A percentile compares a stretch with the other conserved stretches of the same genome.
phyloP scores from a whole-genome alignment of 441 rosid genomes.

The Kokia cookei region DNA sequence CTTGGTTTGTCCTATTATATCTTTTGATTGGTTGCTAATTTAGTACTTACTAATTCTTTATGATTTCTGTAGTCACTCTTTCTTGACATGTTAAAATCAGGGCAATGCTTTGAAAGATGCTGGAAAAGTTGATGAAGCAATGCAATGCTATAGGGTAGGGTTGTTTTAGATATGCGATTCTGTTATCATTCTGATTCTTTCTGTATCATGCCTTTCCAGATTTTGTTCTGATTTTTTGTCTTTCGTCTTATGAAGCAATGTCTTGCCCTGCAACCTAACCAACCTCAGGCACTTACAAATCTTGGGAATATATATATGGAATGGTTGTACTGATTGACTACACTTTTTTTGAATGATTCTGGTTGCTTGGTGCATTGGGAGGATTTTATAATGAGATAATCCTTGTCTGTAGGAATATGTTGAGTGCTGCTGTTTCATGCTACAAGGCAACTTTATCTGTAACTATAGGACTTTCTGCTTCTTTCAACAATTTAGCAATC shows the following conservation, averaged over 20 bases:
- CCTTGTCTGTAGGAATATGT: constrained; percentile 61
- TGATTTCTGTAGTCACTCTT: not conserved
- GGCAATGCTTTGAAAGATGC: constrained; percentile 96
- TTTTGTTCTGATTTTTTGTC: not conserved
- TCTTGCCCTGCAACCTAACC: constrained; percentile 79
- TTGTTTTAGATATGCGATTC: not conserved
- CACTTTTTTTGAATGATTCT: constrained; percentile 7
- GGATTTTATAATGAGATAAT: not conserved
- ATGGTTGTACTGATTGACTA: constrained; percentile 39
- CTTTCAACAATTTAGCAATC: constrained; percentile 93
- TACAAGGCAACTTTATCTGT: constrained; percentile 91
- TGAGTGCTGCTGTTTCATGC: constrained; percentile 73
- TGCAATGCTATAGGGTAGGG: constrained; percentile 83
- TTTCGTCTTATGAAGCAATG: constrained; percentile 67
- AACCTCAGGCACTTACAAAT: constrained; percentile 96
- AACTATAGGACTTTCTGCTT: constrained; percentile 93
- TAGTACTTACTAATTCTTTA: not conserved
- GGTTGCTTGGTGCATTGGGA: not conserved
- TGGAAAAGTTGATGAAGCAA: constrained; percentile 90
- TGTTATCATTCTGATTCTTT: not conserved
- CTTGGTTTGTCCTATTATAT: constrained; percentile 49
- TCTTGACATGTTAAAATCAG: constrained; percentile 18
- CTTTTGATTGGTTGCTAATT: not conserved
- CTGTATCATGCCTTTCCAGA: not conserved
- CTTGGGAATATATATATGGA: constrained; percentile 98